Evolutionary conservation across 2,329 filamentous ascomycete genomes (phyloP).

Genomic region (Dendrostoma leiphaemia): DNA sequence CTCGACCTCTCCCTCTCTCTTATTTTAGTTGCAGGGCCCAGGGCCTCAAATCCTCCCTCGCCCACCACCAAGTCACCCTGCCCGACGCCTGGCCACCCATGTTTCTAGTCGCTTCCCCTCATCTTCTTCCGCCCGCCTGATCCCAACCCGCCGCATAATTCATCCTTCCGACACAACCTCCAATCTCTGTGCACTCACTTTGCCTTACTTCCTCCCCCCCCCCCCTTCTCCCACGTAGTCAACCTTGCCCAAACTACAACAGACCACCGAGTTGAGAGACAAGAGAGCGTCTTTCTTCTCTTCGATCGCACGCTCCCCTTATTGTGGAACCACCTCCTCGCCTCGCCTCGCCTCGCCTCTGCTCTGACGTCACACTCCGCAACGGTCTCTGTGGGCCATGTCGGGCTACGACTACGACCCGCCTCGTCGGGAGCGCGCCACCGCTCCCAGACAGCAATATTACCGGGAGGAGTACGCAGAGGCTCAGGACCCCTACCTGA

Average conservation of each 20-base stretch:
- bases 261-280: background rate
- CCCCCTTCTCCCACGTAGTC: background rate
- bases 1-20: background rate
- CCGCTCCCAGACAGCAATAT: constrained; percentile 36
- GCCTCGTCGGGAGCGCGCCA: constrained; percentile 43
- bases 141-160: constrained; percentile 5
- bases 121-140: background rate
- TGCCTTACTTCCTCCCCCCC: too few relatives aligned
- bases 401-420: constrained; percentile 56
- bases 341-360: constrained; percentile 7
- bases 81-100: background rate
- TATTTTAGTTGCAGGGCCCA: constrained; percentile 17
- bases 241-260: background rate
- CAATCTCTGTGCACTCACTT: too few relatives aligned
- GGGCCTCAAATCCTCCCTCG: background rate
- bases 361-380: constrained; percentile 15
- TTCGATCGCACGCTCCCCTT: background rate
- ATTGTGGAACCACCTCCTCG: background rate
- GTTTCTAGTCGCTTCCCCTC: background rate
- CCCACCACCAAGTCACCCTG: background rate
- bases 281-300: background rate
- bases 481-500: constrained; percentile 46
- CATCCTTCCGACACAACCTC: too few relatives aligned
- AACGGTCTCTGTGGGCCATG: constrained; percentile 29
- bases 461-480: constrained; percentile 57